These are phyloP conservation scores for Effrenium voratum DNA, from an alignment of 73 alveolate genomes.

Conservation along the genomic window DNA sequence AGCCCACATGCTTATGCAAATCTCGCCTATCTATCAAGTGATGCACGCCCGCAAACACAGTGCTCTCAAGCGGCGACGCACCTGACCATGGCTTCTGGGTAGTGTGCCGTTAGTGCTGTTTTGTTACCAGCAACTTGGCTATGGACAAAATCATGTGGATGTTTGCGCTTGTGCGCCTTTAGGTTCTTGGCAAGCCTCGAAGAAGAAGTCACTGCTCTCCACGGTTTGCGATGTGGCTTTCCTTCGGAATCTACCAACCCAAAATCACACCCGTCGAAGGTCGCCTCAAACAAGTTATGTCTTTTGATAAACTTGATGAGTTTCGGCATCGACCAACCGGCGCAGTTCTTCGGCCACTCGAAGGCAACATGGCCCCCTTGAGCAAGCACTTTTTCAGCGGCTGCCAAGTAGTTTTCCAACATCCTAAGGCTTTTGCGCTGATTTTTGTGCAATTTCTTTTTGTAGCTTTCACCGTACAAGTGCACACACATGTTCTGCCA, in stretches of 20 bases:
- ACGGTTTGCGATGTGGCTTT: neutral
- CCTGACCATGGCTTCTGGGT: too few relatives aligned
- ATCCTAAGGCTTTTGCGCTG: too few relatives aligned
- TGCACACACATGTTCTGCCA: too few relatives aligned
- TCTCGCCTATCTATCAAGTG: neutral
- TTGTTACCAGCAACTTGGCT: neutral
- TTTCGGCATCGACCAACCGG: neutral
- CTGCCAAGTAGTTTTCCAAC: too few relatives aligned
- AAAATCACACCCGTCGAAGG: neutral
- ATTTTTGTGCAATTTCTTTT: too few relatives aligned
- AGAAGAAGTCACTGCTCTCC: neutral
- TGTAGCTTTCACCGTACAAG: too few relatives aligned
- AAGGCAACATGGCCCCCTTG: constrained; percentile 29
- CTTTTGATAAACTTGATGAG: neutral
- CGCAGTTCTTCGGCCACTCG: constrained; percentile 11
- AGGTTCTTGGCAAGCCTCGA: neutral
- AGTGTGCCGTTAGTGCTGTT: too few relatives aligned
- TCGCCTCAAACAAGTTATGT: neutral
- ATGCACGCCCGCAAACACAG: neutral
- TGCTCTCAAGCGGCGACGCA: too few relatives aligned
- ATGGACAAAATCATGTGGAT: neutral
- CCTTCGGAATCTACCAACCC: neutral
- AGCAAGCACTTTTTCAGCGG: neutral
- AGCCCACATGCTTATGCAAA: neutral
- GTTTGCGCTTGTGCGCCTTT: neutral